Base-by-base conservation (phyloP, 148 eudicot genomes). In the Arbutus unedo region DNA sequence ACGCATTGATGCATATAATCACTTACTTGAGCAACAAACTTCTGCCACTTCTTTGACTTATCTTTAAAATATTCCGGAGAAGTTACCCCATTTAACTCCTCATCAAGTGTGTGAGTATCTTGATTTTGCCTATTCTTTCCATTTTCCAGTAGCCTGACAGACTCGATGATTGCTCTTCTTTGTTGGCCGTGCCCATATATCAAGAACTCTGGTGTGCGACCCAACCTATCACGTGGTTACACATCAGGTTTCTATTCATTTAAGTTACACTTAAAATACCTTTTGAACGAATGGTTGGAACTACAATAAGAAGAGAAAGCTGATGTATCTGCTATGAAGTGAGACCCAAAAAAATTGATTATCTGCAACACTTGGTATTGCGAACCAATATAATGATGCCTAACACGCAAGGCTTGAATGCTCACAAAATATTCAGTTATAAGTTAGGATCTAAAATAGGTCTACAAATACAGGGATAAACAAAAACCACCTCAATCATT, bases 121-220 rank as follows among this genome's bases (percentile, higher is more conserved):
- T 82, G 83, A 78, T 64, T 83, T 71, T 86, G 81, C 74, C 23
- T 79, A 47, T 66, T 88, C 74, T 88, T 88, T 77, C 81, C 88
- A 82, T 83, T 84, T 81, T 94, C 95, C 74, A 86, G 85, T 73
- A 96, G 81, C 76, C 99, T 93, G 62, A 96, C 82, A 80, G 98
- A 98, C 90, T 96, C 99, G 85, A 93, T 88, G 60, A 96, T 89
- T 78, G 98, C 99, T 88, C 90, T 91, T 82, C 97, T 91, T 87
- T 96, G 98, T 88, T 93, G 99, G 68, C 97, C 98, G 85, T 96
- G 95, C 83, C 99, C 99, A 86, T 91, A 96, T 54, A 96, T 92
- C 78, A 91, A 83, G 79, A 96, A 96, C 18, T 94, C 98, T 83
- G 98, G 85, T 14, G 96, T 93, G 44, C 96, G 96, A 18, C 89